These are phyloP conservation scores for Lactarius sanguifluus DNA, from an alignment of 768 basidiomycete species.

Conservation along the genomic window DNA sequence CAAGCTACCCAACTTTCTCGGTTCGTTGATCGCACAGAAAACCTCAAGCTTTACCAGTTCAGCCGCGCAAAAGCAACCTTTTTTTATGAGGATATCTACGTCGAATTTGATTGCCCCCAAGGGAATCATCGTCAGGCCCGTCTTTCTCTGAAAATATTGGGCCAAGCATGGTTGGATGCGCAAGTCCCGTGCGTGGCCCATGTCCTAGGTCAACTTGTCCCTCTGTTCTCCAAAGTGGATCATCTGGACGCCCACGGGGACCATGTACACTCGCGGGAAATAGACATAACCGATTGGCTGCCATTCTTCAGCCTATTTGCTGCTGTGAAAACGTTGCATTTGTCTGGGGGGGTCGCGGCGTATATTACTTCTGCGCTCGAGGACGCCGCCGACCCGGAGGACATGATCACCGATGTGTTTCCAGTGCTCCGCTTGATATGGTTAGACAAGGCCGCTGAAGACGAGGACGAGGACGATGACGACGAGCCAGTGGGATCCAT, in stretches of 20 bases:
- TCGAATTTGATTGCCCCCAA: neutral
- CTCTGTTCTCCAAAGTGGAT: too few species aligned
- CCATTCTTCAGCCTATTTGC: neutral
- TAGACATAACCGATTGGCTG: neutral
- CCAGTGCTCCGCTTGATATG: neutral
- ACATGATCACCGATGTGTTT: neutral
- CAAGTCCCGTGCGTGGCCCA: too few species aligned
- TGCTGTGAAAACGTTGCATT: neutral
- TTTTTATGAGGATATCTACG: too few species aligned
- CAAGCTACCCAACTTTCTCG: too few species aligned
- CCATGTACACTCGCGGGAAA: neutral
- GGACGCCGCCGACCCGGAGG: neutral
- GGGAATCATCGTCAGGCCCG: too few species aligned
- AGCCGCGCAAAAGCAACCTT: neutral
- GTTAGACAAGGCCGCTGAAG: neutral
- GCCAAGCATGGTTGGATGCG: too few species aligned
- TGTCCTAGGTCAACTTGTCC: too few species aligned
- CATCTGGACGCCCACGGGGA: neutral
- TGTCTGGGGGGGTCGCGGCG: neutral
- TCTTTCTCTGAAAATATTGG: too few species aligned
- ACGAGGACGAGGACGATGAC: neutral
- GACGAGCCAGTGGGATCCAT: neutral
- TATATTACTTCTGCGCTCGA: neutral
- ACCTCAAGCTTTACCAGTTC: too few species aligned
- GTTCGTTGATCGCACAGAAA: too few species aligned